Conservation (phyloP, 768 basidiomycete species). For the Trametes coccinea region DNA sequence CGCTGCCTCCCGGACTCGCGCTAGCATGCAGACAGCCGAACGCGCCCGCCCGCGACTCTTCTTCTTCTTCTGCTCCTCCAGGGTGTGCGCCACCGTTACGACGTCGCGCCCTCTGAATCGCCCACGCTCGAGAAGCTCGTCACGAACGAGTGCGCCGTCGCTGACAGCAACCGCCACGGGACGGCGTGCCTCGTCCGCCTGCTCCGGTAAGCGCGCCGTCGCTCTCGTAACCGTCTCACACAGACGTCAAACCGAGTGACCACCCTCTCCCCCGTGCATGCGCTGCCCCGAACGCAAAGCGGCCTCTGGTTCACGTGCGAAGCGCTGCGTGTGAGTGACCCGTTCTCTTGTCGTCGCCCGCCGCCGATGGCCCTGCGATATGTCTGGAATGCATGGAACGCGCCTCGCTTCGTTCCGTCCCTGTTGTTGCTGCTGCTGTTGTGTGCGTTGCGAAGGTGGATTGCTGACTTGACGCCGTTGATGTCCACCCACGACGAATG, state of each 20-base stretch:
- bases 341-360: neutral
- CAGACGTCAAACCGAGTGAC: conserved; percentile 17
- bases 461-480: neutral
- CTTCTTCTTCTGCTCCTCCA: conserved; percentile 28
- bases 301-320: conserved; percentile 68
- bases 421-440: neutral
- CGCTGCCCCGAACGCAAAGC: conserved; percentile 36
- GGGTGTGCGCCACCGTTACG: conserved; percentile 66
- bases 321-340: conserved; percentile 43
- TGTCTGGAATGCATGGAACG: conserved; percentile 5
- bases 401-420: neutral
- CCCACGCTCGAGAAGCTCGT: conserved; percentile 64
- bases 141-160: conserved; percentile 43
- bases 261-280: conserved; percentile 11
- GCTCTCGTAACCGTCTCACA: conserved; percentile 20
- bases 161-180: conserved; percentile 40
- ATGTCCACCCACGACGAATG: no score
- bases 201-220: conserved; percentile 50
- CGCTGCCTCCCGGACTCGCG: conserved; percentile 3
- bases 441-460: neutral
- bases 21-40: neutral
- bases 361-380: neutral
- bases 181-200: conserved; percentile 67
- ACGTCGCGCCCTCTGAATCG: conserved; percentile 44
- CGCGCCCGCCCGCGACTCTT: neutral